A percentile compares a stretch with the other conserved stretches of the same genome.
Evolutionary conservation across 495 filamentous ascomycete genomes (phyloP).

Genomic region (Aspergillus asperescens): DNA sequence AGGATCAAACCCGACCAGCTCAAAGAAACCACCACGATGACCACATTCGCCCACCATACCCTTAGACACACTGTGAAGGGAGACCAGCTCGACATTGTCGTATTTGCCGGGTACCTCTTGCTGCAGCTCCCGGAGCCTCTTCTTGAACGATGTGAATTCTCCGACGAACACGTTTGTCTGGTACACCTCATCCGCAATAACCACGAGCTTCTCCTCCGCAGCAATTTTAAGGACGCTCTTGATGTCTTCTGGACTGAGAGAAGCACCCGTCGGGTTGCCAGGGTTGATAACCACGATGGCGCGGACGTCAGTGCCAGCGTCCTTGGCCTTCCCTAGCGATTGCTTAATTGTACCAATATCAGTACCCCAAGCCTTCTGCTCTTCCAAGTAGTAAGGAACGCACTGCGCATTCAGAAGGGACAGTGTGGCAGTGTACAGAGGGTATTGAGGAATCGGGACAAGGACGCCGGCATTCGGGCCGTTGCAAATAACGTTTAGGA

Average conservation of each 20-base stretch:
- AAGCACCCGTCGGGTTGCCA: conserved; percentile 92
- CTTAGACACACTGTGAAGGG: conserved; percentile 82
- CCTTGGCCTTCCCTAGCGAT: conserved; percentile 64
- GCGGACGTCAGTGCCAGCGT: conserved; percentile 75
- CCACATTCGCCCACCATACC: conserved; percentile 98
- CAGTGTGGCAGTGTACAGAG: conserved; percentile 92
- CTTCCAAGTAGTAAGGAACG: conserved; percentile 90
- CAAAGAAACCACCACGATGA: conserved; percentile 95
- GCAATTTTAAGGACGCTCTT: conserved; percentile 77
- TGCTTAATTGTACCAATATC: conserved; percentile 68
- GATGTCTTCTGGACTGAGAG: conserved; percentile 71
- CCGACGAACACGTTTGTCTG: conserved; percentile 97
- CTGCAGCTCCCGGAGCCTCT: conserved; percentile 78
- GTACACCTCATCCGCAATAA: conserved; percentile 96
- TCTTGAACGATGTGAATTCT: conserved; percentile 92
- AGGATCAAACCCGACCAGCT: conserved; percentile 81
- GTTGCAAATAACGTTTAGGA: conserved; percentile 84
- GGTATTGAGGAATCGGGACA: conserved; percentile 96
- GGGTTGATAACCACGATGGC: conserved; percentile 97
- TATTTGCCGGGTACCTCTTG: conserved; percentile 66
- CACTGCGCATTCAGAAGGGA: conserved; percentile 76
- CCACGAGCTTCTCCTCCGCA: conserved; percentile 75
- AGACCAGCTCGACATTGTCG: conserved; percentile 81
- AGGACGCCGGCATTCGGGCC: conserved; percentile 75
- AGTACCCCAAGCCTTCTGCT: conserved; percentile 79